Evolutionary conservation across 2,329 filamentous ascomycete species (phyloP).

Genomic region (Neofusicoccum ribis): DNA sequence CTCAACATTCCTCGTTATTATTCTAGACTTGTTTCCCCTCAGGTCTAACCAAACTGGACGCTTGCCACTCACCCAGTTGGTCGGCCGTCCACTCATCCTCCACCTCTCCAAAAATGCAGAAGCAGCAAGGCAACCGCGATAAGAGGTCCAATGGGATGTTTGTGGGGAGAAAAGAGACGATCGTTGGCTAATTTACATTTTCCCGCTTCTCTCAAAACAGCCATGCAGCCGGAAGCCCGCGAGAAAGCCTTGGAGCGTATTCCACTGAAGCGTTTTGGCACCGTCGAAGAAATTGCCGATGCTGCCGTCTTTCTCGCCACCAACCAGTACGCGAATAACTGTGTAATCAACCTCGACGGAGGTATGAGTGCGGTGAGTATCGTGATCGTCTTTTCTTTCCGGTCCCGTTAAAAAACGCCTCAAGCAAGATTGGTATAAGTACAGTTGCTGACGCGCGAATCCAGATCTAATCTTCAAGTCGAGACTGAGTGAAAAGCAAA

Average conservation of each 20-base stretch:
- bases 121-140: background rate
- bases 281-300: constrained; percentile 72
- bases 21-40: background rate
- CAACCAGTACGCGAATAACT: constrained; percentile 85
- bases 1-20: background rate
- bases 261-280: constrained; percentile 67
- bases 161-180: background rate
- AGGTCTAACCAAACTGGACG: background rate
- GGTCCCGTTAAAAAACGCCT: background rate
- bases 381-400: background rate
- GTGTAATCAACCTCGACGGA: constrained; percentile 81
- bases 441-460: constrained; percentile 3
- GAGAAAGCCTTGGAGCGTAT: constrained; percentile 52
- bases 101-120: background rate
- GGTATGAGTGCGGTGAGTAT: constrained; percentile 65
- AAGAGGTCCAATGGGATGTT: background rate
- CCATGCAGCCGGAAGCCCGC: constrained; percentile 42
- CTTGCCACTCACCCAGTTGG: constrained; percentile 20
- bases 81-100: background rate
- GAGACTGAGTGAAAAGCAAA: background rate
- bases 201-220: constrained; percentile 29
- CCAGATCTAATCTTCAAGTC: constrained; percentile 8
- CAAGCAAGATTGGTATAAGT: constrained; percentile 10
- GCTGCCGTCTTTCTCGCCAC: constrained; percentile 74
- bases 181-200: constrained; percentile 21